A percentile compares a stretch with the other conserved stretches of the same genome.
Conservation (phyloP, 1,284 basidiomycete genomes). For the Trametes hirsuta region DNA sequence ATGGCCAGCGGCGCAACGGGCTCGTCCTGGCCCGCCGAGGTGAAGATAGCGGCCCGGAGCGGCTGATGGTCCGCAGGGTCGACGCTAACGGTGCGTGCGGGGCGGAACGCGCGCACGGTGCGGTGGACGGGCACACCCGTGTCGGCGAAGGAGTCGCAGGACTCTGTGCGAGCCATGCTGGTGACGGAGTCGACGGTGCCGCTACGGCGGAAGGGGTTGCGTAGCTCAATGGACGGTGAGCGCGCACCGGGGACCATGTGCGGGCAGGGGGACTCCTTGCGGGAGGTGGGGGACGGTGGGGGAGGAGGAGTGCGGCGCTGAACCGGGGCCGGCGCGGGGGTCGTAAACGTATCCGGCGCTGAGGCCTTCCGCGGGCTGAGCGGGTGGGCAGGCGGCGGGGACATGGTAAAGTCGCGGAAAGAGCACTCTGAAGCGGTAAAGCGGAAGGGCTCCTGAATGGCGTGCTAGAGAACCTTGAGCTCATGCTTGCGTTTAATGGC, state of each 20-base stretch:
- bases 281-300: background rate
- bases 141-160: conserved; percentile 11
- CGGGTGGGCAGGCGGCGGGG: background rate
- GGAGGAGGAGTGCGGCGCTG: background rate
- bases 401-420: background rate
- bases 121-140: conserved; percentile 7
- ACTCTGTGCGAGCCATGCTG: conserved; percentile 5
- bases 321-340: too few relatives aligned
- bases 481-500: background rate
- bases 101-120: conserved; percentile 5
- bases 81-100: background rate
- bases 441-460: background rate
- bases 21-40: background rate
- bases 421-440: background rate
- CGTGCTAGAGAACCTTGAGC: background rate
- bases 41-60: conserved; percentile 17
- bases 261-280: background rate
- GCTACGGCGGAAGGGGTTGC: conserved; percentile 18
- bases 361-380: background rate
- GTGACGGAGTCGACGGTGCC: conserved; percentile 10
- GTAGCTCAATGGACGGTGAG: conserved; percentile 7
- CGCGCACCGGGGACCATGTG: background rate
- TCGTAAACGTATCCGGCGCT: too few relatives aligned
- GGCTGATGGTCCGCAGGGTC: background rate
- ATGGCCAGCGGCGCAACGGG: background rate